These are phyloP conservation scores for Vaccinium macrocarpon DNA, from an alignment of 148 eudicot genomes.

Conservation along the genomic window DNA sequence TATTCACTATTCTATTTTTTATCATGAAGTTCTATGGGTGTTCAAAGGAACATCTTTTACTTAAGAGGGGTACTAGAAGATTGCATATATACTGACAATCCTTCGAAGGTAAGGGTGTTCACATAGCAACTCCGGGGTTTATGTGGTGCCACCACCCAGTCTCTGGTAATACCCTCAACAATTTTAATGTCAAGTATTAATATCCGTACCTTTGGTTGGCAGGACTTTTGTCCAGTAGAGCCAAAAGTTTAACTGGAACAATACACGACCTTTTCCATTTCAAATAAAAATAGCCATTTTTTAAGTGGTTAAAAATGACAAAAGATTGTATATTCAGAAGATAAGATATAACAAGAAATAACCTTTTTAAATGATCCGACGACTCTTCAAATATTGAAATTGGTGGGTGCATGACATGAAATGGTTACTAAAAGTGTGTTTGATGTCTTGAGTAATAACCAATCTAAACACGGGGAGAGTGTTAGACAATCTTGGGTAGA, in stretches of 20 bases:
- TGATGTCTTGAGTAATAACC: background rate
- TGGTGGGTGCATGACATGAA: background rate
- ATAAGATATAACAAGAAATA: background rate
- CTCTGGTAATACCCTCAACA: background rate
- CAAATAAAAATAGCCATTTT: background rate
- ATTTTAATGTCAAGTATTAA: background rate
- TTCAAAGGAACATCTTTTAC: too few species aligned
- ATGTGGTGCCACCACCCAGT: background rate
- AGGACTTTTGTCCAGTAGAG: background rate
- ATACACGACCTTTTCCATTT: background rate
- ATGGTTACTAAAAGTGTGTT: background rate
- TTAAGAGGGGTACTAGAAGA: too few species aligned
- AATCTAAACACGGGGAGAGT: background rate
- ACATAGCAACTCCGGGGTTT: too few species aligned
- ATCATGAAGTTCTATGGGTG: too few species aligned
- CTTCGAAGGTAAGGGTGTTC: too few species aligned
- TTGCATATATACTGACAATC: too few species aligned
- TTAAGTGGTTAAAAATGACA: background rate
- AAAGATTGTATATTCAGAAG: too few species aligned
- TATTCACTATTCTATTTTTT: too few species aligned
- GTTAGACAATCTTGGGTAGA: too few species aligned
- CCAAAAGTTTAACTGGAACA: background rate
- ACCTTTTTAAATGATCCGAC: background rate
- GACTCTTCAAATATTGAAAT: background rate
- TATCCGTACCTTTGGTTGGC: background rate